phyloP scores from a whole-genome alignment of 169 alveolate species.

The Plasmodium adleri region DNA sequence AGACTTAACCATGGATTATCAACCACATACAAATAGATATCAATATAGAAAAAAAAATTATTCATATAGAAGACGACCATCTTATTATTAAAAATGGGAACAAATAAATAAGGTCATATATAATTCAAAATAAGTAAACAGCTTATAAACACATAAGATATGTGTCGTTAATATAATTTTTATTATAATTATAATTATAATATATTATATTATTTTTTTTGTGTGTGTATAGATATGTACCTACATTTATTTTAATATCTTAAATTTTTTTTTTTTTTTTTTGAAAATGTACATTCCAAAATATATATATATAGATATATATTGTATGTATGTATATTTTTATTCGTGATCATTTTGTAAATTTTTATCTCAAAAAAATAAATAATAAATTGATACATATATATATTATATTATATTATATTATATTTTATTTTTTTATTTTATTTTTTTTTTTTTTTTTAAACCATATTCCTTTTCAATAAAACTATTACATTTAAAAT shows the following conservation, averaged over 20 bases:
- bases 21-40: slow-evolving; percentile 13
- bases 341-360: no score
- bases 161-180: no score
- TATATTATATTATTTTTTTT: neutral
- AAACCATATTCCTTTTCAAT: neutral
- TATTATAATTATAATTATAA: neutral
- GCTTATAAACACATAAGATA: no score
- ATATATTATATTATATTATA: no score
- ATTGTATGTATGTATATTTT: no score
- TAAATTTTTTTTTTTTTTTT: neutral
- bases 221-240: neutral
- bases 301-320: no score
- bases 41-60: slow-evolving; percentile 25
- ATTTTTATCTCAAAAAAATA: no score
- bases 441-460: neutral
- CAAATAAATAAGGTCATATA: no score
- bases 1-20: slow-evolving; percentile 17
- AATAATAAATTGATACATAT: no score
- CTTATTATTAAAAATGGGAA: slow-evolving; percentile 12
- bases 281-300: neutral
- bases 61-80: slow-evolving; percentile 21
- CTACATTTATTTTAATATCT: neutral
- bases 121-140: no score
- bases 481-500: neutral
- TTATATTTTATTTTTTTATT: neutral